Evolutionary conservation across 371 early-diverging fungal species (phyloP), one percentile per base, ranked within the genome.

Genomic region (Rhizomucor miehei): DNA sequence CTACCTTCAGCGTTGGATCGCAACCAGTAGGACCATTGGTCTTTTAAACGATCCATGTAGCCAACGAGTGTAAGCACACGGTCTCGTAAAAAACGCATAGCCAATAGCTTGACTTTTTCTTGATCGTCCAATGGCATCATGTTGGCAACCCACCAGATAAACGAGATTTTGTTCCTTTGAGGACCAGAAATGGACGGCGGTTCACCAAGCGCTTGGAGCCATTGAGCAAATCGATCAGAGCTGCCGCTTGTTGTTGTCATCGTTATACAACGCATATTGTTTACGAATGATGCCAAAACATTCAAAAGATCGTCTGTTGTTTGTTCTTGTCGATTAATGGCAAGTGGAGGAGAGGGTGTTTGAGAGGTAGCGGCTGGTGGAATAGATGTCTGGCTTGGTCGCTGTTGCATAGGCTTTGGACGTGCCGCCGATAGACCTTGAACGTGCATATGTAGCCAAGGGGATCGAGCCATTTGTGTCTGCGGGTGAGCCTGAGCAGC

Each of bases 101-200:
- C 43, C 11, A 83, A 57, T 20, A 85, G 47, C 24, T 65, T 65
- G 34, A 70, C 59, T 40, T 77, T 80, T 51, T 81, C 83, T 35
- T 69, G 58, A 39, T 67, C 67, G 23, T 61, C 60, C 6, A 84
- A 51, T 1, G 84, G 84, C 44, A 84, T 54, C 48, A 84, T 62
- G 23, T 75, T 73, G 5, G 79, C 77, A 0, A 79, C 62, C 84
- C 86, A 84, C 66, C 77, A 86, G 13, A 67, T 66, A 23, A 82
- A 69, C 17, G 64, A 62, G 6, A 68, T 66, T 14, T 69, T 56
- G 51, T 65, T 70, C 25, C 36, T 36, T 13, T 50, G 45, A 6
- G 57, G 56, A 24, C 69, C 66, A 19, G 51, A 19, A 10, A 56
- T 35, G 3, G 36, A 34, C 34, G 70, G 66, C 1, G 66, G 63